Evolutionary conservation across 1,284 basidiomycete species (phyloP).

Genomic region (Microbotryum lychnidis-dioicae): DNA sequence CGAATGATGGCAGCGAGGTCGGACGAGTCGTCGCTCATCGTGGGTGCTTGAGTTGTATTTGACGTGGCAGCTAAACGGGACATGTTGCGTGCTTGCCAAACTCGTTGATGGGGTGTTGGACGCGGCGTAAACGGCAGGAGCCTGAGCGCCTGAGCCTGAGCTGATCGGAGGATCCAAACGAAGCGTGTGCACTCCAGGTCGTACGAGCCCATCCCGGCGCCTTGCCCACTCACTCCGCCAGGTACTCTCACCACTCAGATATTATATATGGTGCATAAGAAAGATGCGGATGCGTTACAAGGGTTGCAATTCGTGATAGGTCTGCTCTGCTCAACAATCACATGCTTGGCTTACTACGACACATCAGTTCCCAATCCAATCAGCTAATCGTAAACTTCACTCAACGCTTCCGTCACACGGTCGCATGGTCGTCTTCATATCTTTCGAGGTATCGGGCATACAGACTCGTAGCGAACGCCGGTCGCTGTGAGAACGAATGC

Average conservation of each 20-base stretch:
- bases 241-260: neutral
- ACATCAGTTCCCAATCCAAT: neutral
- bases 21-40: too few relatives aligned
- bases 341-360: neutral
- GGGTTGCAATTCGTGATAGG: neutral
- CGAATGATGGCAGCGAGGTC: too few relatives aligned
- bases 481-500: slow-evolving; percentile 10
- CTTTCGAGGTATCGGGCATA: slow-evolving; percentile 26
- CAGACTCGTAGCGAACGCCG: slow-evolving; percentile 22
- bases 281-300: neutral
- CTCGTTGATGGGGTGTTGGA: too few relatives aligned
- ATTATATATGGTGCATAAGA: neutral
- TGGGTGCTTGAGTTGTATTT: too few relatives aligned
- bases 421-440: neutral
- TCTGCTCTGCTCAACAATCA: neutral
- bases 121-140: too few relatives aligned
- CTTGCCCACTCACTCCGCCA: neutral
- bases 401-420: neutral
- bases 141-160: too few relatives aligned
- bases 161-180: neutral
- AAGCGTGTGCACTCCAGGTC: neutral
- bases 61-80: too few relatives aligned
- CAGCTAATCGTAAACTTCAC: neutral
- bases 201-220: neutral
- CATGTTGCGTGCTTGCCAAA: too few relatives aligned